Evolutionary conservation across 2,329 filamentous ascomycete species (phyloP), one percentile per base, ranked within the genome.

Genomic region (Emergomyces africanus): DNA sequence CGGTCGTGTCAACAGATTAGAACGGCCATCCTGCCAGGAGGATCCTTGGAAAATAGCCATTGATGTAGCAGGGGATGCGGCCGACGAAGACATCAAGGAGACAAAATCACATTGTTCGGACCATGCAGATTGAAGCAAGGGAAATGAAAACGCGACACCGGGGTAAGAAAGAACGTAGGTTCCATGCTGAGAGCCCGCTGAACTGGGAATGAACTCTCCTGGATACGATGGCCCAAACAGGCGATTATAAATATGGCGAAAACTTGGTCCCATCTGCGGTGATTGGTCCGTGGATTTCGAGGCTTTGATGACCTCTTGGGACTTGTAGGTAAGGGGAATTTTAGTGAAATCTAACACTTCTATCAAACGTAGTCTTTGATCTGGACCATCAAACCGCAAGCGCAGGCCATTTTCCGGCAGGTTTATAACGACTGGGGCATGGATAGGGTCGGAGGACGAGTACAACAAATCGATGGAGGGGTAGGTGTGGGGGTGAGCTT

Each of bases 191-290:
- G 79, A 78, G 2, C 77, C 78, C 1, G 77, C 68, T 6, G 74
- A 71, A 0, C 89, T 83, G 9, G 86, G 81, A 42, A 96, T 81
- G 68, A 92, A 99, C 77, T 99, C 94, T 63, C 94, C 94, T 1
- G 88, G 88, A 70, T 95, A 97, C 0, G 92, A 95, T 20, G 91
- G 91, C 0, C 94, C 94, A 63, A 99, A 85, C n/a, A 96, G 79
- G 57, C 89, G 85, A 67, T 95, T 90, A 71, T 97, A 99, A 64
- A 99, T 86, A 71, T 95, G 89, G 61, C 87, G 82, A 71, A 96
- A 96, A 18, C 83, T 87, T 4, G 90, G 91, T 0, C 89, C 89
- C 33, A 46, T 54, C 25, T 48, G 37, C 20, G 60, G 54, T 39
- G 68, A 60, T 64, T 70, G 66, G 51, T 73, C 70, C 23, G 67